Evolutionary conservation across 2,329 filamentous ascomycete genomes (phyloP), one percentile per base, ranked within the genome.

Genomic region (Colletotrichum cuscutae): DNA sequence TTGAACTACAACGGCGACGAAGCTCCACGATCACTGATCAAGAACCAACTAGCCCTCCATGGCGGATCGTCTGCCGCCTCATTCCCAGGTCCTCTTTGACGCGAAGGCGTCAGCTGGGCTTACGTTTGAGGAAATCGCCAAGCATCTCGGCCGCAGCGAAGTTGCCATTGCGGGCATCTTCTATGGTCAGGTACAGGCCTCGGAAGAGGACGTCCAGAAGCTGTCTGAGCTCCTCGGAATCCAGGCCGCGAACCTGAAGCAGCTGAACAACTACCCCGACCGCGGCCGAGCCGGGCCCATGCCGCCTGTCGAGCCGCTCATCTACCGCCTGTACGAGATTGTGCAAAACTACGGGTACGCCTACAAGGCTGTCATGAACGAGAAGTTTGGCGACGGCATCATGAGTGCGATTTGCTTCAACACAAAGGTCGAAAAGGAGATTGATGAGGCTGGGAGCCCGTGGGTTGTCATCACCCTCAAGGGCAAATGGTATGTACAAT

Each of bases 311-410:
- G 95, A 97, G 81, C 95, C 95, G 5, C 84, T 97, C 77, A 95
- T 98, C 80, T 98, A 98, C 82, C 88, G 96, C 2, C 82, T 98
- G 72, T 98, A 95, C 82, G 96, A 98, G 87, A 93, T 98, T 80
- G 92, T 98, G 74, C 95, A 98, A 85, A 98, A 98, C 82, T 98
- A 98, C 79, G 96, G 96, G 1, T 97, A 98, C 82, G 94, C 95
- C 1, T 98, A 97, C 85, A 98, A 98, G 88, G 95, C 95, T 0
- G 90, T 98, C 5, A 81, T 98, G 82, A 98, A 98, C 77, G 96
- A 98, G 89, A 98, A 98, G 87, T 95, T 95, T 80, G 93, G 93
- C 0, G 93, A 95, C 80, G 96, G 96, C 1, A 98, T 98, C 80
- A 98, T 98, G 96, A 97, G 95, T 80, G 96, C 95, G 1, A 98